Conservation (phyloP, 2,329 filamentous ascomycete species). For the Xylaria sp. region DNA sequence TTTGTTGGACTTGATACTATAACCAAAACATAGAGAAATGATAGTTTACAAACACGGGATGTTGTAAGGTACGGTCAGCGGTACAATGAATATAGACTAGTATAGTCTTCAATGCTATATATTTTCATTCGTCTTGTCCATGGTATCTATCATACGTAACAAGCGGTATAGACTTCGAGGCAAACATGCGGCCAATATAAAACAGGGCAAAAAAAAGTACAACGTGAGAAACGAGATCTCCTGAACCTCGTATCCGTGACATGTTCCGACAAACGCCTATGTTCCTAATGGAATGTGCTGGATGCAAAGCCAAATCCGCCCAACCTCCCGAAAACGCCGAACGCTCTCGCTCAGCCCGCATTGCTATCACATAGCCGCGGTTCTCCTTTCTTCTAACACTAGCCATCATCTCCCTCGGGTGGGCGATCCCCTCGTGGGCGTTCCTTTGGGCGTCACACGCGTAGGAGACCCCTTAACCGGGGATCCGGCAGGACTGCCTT, state of each 20-base stretch:
- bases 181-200: background rate
- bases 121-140: background rate
- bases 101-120: background rate
- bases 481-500: constrained; percentile 46
- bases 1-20: no score
- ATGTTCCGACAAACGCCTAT: constrained; percentile 15
- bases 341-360: constrained; percentile 11
- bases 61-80: background rate
- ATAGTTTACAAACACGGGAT: background rate
- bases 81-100: background rate
- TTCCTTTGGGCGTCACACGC: constrained; percentile 16
- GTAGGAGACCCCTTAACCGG: constrained; percentile 7
- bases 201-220: background rate
- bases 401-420: background rate
- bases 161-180: background rate
- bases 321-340: constrained; percentile 17
- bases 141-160: background rate
- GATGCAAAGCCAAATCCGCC: background rate
- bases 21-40: background rate
- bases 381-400: background rate
- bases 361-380: background rate
- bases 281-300: background rate
- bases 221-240: background rate
- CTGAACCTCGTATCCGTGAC: background rate
- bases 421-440: constrained; percentile 7